Evolutionary conservation across 345 rosid species (phyloP).

Genomic region (Aquilaria yunnanensis): DNA sequence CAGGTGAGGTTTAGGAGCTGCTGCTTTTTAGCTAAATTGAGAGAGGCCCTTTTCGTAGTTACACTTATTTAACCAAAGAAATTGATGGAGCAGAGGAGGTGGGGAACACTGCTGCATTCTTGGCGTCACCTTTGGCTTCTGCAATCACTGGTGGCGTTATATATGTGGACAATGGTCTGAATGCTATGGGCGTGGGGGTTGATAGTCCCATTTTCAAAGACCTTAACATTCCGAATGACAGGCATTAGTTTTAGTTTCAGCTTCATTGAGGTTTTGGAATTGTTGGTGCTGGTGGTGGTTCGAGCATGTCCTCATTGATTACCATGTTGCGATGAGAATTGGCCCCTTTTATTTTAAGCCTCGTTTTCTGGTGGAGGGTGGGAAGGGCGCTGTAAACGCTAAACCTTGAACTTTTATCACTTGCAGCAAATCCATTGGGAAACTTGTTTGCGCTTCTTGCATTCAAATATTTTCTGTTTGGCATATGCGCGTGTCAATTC

Average conservation of each 20-base stretch:
- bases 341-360: neutral
- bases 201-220: constrained; percentile 50
- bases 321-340: neutral
- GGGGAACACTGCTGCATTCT: constrained; percentile 65
- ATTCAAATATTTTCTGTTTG: too few species aligned
- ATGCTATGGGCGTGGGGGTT: constrained; percentile 67
- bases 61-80: constrained; percentile 1
- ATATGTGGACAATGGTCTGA: constrained; percentile 66
- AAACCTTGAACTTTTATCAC: too few species aligned
- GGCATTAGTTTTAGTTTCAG: constrained; percentile 27
- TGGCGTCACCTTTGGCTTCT: constrained; percentile 71
- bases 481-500: too few species aligned
- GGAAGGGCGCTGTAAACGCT: too few species aligned
- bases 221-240: constrained; percentile 40
- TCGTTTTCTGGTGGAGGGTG: too few species aligned
- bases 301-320: too few species aligned
- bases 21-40: neutral
- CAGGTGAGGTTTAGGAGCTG: constrained; percentile 32
- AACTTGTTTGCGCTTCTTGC: too few species aligned
- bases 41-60: neutral
- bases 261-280: neutral
- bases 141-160: constrained; percentile 59
- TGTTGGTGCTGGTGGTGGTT: too few species aligned
- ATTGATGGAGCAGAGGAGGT: constrained; percentile 50
- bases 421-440: too few species aligned